phyloP scores from a whole-genome alignment of 2,329 filamentous ascomycete species.

The Fusarium keratoplasticum region DNA sequence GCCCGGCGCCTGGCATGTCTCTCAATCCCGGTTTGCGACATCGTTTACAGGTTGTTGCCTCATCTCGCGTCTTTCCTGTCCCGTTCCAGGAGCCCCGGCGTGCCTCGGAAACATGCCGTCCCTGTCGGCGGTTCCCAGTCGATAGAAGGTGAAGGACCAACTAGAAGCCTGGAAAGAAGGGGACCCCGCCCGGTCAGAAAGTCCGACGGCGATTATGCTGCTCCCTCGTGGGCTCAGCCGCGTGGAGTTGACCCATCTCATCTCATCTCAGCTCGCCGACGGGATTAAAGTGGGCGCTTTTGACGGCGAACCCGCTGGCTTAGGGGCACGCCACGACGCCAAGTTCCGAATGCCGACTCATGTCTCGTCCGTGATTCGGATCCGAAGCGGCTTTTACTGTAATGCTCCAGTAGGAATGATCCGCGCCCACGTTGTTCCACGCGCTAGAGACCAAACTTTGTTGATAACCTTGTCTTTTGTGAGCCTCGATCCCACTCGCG shows the following conservation, averaged over 20 bases:
- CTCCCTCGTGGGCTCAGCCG: not conserved
- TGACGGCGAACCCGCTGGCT: not conserved
- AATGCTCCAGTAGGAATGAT: not conserved
- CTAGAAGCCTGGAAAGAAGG: not conserved
- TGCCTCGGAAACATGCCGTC: not conserved
- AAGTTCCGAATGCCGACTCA: not conserved
- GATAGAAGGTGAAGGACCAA: conserved; percentile 6
- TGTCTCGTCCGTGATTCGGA: conserved; percentile 20
- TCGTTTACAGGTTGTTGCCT: conserved; percentile 5
- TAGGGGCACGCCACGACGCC: not conserved
- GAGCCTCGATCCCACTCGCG: not conserved
- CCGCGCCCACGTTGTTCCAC: not conserved
- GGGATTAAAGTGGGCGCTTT: not conserved
- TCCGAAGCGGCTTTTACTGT: conserved; percentile 11
- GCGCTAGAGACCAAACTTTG: not conserved
- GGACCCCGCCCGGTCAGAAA: conserved; percentile 12
- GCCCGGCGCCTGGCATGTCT: conserved; percentile 6
- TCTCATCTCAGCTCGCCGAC: conserved; percentile 3
- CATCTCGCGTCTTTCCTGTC: conserved; percentile 26
- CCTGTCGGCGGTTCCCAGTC: conserved; percentile 1
- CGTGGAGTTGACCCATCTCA: not conserved
- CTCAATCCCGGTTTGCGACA: conserved; percentile 20
- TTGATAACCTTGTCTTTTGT: not conserved
- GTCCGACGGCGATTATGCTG: conserved; percentile 28
- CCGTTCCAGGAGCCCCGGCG: not conserved